These are phyloP conservation scores for Arthrobotrys iridis DNA, from an alignment of 2,329 filamentous ascomycete species.

Conservation along the genomic window DNA sequence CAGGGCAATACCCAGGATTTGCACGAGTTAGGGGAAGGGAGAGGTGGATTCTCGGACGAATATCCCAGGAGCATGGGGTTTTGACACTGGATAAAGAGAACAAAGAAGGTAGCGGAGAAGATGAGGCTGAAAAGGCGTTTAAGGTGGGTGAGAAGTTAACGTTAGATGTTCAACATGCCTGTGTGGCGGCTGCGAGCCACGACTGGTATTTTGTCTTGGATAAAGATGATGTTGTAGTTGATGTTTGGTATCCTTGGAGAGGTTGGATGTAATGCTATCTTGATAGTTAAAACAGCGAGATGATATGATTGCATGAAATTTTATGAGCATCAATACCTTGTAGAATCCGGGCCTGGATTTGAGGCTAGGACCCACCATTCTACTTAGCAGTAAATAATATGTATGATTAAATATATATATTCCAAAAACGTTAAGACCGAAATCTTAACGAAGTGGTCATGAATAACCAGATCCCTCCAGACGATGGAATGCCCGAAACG, in stretches of 20 bases:
- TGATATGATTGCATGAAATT: background rate
- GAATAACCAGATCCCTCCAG: no score
- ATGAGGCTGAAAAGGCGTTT: conserved; percentile 60
- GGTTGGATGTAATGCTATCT: conserved; percentile 67
- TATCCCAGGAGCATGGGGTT: conserved; percentile 83
- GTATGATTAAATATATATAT: background rate
- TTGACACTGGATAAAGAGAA: conserved; percentile 68
- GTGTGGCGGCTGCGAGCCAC: conserved; percentile 76
- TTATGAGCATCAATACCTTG: background rate
- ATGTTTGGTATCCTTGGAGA: conserved; percentile 77
- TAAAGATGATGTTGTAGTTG: conserved; percentile 73
- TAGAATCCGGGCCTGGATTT: no score
- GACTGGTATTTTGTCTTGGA: conserved; percentile 80
- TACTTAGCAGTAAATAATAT: no score
- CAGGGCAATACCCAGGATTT: conserved; percentile 77
- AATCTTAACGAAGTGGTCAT: no score
- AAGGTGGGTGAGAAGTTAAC: conserved; percentile 73
- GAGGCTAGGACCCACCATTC: no score
- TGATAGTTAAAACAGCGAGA: background rate
- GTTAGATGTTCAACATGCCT: conserved; percentile 84
- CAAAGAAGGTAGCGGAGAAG: conserved; percentile 60
- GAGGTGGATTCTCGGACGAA: conserved; percentile 74
- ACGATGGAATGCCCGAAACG: no score
- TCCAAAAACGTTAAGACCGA: no score
- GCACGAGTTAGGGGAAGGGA: conserved; percentile 69